Evolutionary conservation across 116 monocot species (phyloP), one percentile per base, ranked within the genome.

Genomic region (Posidonia oceanica): DNA sequence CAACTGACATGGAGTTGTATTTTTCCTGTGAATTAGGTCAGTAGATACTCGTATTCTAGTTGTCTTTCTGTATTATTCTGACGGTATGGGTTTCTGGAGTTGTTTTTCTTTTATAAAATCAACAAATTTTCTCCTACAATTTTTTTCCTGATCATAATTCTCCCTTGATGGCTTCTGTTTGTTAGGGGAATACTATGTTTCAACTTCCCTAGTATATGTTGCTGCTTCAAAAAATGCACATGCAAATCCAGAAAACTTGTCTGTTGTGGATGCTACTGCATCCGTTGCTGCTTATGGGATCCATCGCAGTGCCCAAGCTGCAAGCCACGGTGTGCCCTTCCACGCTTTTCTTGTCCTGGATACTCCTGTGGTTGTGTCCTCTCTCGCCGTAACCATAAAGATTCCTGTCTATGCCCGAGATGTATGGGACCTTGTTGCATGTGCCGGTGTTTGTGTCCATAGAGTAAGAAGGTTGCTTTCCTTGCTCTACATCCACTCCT

Each of bases 351-450:
- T 20, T 86, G 86, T 59, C 83, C 81, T 0, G 79, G 75, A 15
- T 83, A 69, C 71, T 83, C 89, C 39, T 86, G 86, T 44, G 86
- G 81, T 39, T 89, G 89, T 39, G 61, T 80, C 23, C 81, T 83
- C 64, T 89, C 83, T 12, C 85, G 88, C 80, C 76, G 78, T 1
- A 84, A 75, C 51, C 84, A 80, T 76, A 61, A 72, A 41, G 69
- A 54, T 15, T 68, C 21, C 4, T 64, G 82, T 61, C 73, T 66
- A 36, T 80, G 79, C 38, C 79, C 70, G 12, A 60, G 20, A 51
- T 85, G 80, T 44, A 48, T 61, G 3, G 76, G 77, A 37, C 75
- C 86, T 11, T 86, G 81, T 14, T 89, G 86, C 69, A 55, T 64
- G 18, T 70, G 73, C 21, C 69, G 80, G 17, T 85, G 80, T 40